Evolutionary conservation across 352 stramenopile genomes (phyloP).

Genomic region (Phytophthora palmivora): DNA sequence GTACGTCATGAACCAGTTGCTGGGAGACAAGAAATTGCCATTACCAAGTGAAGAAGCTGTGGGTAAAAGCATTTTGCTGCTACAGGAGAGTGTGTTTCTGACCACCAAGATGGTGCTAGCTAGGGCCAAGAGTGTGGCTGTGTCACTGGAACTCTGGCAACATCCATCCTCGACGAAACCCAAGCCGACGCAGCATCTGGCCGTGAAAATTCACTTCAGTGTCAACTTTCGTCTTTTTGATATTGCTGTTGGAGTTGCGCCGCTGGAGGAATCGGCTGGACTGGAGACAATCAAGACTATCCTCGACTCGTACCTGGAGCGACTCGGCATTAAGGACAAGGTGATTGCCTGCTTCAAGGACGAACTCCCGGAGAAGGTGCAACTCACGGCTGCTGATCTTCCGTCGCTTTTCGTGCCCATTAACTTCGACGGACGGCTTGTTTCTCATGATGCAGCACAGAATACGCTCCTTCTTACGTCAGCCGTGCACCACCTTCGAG

Average conservation of each 20-base stretch:
- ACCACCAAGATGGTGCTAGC: slow-evolving; percentile 72
- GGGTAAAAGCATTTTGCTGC: slow-evolving; percentile 65
- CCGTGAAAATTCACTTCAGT: slow-evolving; percentile 79
- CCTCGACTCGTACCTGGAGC: slow-evolving; percentile 68
- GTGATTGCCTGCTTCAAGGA: slow-evolving; percentile 69
- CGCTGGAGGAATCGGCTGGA: slow-evolving; percentile 46
- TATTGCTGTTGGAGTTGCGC: slow-evolving; percentile 62
- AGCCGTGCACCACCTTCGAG: slow-evolving; percentile 61
- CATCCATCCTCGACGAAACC: slow-evolving; percentile 41
- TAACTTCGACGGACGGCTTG: slow-evolving; percentile 62
- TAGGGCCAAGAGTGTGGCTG: slow-evolving; percentile 60
- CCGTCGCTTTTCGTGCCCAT: slow-evolving; percentile 60
- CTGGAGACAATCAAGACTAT: slow-evolving; percentile 55
- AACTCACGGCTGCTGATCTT: slow-evolving; percentile 52
- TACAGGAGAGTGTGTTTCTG: slow-evolving; percentile 80
- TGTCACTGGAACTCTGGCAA: slow-evolving; percentile 76
- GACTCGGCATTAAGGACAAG: slow-evolving; percentile 78
- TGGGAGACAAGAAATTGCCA: slow-evolving; percentile 72
- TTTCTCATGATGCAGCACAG: slow-evolving; percentile 47
- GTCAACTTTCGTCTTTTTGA: slow-evolving; percentile 77
- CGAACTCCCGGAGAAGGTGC: slow-evolving; percentile 48
- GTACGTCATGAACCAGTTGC: slow-evolving; percentile 69
- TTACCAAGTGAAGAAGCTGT: slow-evolving; percentile 66
- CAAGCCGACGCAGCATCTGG: slow-evolving; percentile 62
- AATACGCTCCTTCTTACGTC: slow-evolving; percentile 63